These are phyloP conservation scores for Phytopythium kandeliae DNA, from an alignment of 352 stramenopile genomes.

Conservation along the genomic window DNA sequence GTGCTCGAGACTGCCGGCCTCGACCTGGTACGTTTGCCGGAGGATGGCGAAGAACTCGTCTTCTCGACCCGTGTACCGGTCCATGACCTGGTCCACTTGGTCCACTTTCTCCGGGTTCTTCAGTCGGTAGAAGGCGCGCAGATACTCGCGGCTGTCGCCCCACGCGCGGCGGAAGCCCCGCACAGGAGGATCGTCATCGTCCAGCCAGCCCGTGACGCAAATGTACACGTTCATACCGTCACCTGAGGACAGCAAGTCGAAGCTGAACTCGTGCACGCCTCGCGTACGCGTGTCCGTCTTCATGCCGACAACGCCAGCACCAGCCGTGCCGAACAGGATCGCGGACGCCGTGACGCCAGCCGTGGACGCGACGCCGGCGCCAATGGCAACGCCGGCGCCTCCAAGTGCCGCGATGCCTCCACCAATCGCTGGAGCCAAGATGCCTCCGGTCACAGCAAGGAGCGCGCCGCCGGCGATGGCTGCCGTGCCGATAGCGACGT, in stretches of 20 bases:
- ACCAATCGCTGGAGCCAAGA: slow-evolving; percentile 59
- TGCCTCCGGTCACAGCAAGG: slow-evolving; percentile 63
- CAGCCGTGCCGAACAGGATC: slow-evolving; percentile 76
- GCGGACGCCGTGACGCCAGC: slow-evolving; percentile 63
- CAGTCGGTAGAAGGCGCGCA: slow-evolving; percentile 67
- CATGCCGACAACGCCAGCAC: slow-evolving; percentile 69
- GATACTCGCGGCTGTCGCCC: slow-evolving; percentile 75
- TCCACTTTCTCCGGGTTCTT: slow-evolving; percentile 70
- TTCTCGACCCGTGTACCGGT: slow-evolving; percentile 78
- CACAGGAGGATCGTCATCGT: slow-evolving; percentile 56
- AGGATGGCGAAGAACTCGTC: slow-evolving; percentile 79
- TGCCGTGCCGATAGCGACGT: slow-evolving; percentile 60
- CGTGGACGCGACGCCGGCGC: slow-evolving; percentile 43
- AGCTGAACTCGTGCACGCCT: slow-evolving; percentile 75
- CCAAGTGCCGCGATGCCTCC: slow-evolving; percentile 52
- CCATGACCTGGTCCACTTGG: slow-evolving; percentile 74
- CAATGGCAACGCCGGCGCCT: slow-evolving; percentile 55
- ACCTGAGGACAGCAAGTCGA: slow-evolving; percentile 72
- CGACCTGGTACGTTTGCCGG: slow-evolving; percentile 54
- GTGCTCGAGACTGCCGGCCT: slow-evolving; percentile 17
- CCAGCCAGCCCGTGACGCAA: slow-evolving; percentile 78
- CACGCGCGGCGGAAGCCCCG: slow-evolving; percentile 67
- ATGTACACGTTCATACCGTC: slow-evolving; percentile 89
- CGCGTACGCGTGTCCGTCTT: slow-evolving; percentile 73
- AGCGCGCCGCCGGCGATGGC: slow-evolving; percentile 67